Conservation (phyloP, 306 rosid genomes). For the Corylus heterophylla region DNA sequence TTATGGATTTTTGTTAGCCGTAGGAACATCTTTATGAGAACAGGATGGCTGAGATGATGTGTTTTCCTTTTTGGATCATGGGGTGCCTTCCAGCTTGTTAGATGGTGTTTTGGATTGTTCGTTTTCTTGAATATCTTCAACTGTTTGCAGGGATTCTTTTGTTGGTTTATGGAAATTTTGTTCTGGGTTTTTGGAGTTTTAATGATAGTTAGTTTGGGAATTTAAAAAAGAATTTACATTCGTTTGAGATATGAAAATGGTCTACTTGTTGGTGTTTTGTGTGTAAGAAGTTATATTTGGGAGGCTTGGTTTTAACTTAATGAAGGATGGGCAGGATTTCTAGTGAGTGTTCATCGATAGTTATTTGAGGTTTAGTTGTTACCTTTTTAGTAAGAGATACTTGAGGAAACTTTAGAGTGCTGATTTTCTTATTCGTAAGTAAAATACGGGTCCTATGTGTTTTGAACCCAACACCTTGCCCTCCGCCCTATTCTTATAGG, state of each 20-base stretch:
- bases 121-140: background rate
- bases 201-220: background rate
- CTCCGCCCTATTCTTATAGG: background rate
- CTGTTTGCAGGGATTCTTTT: background rate
- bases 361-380: background rate
- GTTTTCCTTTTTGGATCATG: background rate
- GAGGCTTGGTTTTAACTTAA: background rate
- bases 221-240: background rate
- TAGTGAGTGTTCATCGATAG: background rate
- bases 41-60: background rate
- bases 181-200: conserved; percentile 1
- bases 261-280: background rate
- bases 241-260: background rate
- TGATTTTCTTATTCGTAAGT: background rate
- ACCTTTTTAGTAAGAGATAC: background rate
- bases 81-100: background rate
- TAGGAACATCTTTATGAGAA: background rate
- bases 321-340: background rate
- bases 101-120: background rate
- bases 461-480: background rate
- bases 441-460: background rate
- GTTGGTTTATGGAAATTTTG: background rate
- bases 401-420: background rate
- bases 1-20: background rate
- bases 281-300: background rate